phyloP scores from a whole-genome alignment of 2,329 filamentous ascomycete species.

The Dothideomycetidae sp. region DNA sequence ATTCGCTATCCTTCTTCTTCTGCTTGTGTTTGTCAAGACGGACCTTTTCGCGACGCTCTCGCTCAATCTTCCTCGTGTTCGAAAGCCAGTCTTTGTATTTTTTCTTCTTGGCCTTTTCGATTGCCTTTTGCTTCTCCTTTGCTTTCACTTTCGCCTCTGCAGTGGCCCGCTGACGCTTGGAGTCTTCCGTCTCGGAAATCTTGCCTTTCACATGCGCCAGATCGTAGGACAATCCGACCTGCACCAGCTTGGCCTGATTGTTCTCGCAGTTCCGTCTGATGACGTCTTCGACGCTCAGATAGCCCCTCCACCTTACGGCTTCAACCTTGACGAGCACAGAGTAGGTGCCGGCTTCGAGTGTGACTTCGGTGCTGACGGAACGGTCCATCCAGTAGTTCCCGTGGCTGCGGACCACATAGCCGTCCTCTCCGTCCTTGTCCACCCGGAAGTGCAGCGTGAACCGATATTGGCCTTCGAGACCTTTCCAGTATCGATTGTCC shows the following conservation, averaged over 20 bases:
- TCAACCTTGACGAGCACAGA: constrained; percentile 62
- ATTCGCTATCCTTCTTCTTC: neutral
- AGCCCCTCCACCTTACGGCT: constrained; percentile 41
- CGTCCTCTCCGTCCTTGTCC: constrained; percentile 36
- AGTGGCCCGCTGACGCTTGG: constrained; percentile 24
- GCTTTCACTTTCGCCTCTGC: constrained; percentile 15
- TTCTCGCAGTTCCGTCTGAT: constrained; percentile 49
- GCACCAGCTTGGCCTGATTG: constrained; percentile 56
- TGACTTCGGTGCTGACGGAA: constrained; percentile 61
- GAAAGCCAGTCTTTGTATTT: constrained; percentile 12
- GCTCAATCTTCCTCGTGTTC: constrained; percentile 15
- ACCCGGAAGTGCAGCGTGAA: constrained; percentile 46
- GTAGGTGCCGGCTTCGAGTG: constrained; percentile 59
- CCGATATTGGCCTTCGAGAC: constrained; percentile 42
- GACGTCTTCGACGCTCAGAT: constrained; percentile 49
- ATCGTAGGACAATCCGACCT: constrained; percentile 56
- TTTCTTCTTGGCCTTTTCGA: constrained; percentile 13
- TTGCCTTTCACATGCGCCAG: constrained; percentile 54
- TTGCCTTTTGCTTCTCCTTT: constrained; percentile 9
- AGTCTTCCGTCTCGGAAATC: constrained; percentile 37
- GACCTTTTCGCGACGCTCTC: constrained; percentile 4
- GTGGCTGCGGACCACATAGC: constrained; percentile 44
- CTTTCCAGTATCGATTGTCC: constrained; percentile 46
- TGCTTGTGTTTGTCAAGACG: neutral
- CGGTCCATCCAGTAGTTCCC: constrained; percentile 50